Base-by-base conservation (phyloP, 805 yeast species). In the Monosporozyma aerobia region DNA sequence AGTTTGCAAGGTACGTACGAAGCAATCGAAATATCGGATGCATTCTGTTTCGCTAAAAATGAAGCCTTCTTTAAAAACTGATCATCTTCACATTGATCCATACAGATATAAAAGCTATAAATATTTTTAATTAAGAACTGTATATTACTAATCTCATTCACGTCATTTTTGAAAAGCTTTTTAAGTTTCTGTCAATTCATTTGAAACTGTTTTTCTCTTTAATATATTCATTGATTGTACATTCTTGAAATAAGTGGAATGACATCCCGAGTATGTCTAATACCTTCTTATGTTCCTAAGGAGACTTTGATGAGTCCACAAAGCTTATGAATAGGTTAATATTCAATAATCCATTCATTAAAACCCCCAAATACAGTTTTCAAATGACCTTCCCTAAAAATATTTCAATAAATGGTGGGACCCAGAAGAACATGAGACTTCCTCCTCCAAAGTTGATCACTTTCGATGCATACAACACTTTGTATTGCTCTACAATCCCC, bases 1-100 rank as follows among this genome's bases (percentile, higher is more conserved):
- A 85, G 87, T 59, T 71, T 88, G 57, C 97, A 90, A 67, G 99
- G 99, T 47, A 85, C 88, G 3, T 94, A 94, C 64, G 96, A 90
- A 68, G 97, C 97, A 5, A 78, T 89, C 45, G 90, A 85, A 63
- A 81, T 94, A n/a, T 80, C 80, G 46, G 99, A 94, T 70, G 85
- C 87, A 8, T 85, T 73, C 68, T 94, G 99, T 74, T 71, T 66
- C 50, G 76, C 77, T 13, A 71, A 75, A 59, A 74, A 72, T 52
- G 75, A 73, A 51, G 68, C 68, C 49, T 66, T 61, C 44, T 64
- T 63, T 51, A 59, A 53, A 27, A 59, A 53, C 33, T 61, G 52
- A 56, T 30, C 11, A 44, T 22, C 14, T 16, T 10, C 23, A 7
- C 30, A 13, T n/a, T n/a, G 23, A 5, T 43, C 45, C 4, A 43